Evolutionary conservation across 768 basidiomycete genomes (phyloP).

Genomic region (Zangia roseola): DNA sequence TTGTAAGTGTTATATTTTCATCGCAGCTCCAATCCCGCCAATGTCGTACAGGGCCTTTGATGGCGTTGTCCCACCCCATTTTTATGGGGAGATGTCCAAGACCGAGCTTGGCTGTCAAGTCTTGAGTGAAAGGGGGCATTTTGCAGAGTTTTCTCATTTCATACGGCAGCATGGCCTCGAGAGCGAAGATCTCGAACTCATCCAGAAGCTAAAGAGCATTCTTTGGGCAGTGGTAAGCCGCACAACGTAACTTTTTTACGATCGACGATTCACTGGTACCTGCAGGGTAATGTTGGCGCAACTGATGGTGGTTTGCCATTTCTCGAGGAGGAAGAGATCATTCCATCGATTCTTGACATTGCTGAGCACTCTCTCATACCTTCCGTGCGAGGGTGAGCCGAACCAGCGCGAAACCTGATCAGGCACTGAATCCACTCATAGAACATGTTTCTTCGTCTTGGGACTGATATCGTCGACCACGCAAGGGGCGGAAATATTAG

Average conservation of each 20-base stretch:
- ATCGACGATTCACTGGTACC: conserved; percentile 1
- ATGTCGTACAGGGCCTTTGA: conserved; percentile 61
- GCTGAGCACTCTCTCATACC: conserved; percentile 87
- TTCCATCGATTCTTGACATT: conserved; percentile 86
- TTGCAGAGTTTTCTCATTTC: conserved; percentile 86
- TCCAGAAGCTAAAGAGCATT: conserved; percentile 90
- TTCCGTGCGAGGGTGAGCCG: conserved; percentile 87
- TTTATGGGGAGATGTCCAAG: conserved; percentile 97
- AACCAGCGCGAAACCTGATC: background rate
- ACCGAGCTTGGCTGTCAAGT: conserved; percentile 93
- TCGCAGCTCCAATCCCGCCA: background rate
- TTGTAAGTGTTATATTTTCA: conserved; percentile 37
- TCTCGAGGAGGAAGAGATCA: conserved; percentile 92
- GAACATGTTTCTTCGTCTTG: conserved; percentile 95
- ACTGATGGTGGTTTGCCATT: conserved; percentile 90
- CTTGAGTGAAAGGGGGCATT: conserved; percentile 87
- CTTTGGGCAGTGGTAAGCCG: conserved; percentile 91
- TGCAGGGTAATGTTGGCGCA: conserved; percentile 90
- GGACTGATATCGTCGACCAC: conserved; percentile 90
- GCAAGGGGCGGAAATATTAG: conserved; percentile 89
- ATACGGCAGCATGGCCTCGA: conserved; percentile 87
- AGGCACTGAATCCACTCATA: conserved; percentile 32
- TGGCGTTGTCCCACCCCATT: conserved; percentile 88
- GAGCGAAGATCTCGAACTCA: conserved; percentile 76
- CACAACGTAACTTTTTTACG: background rate